A percentile compares a stretch with the other conserved stretches of the same genome.
phyloP scores from a whole-genome alignment of 495 filamentous ascomycete genomes.

The Xylaria castorea region DNA sequence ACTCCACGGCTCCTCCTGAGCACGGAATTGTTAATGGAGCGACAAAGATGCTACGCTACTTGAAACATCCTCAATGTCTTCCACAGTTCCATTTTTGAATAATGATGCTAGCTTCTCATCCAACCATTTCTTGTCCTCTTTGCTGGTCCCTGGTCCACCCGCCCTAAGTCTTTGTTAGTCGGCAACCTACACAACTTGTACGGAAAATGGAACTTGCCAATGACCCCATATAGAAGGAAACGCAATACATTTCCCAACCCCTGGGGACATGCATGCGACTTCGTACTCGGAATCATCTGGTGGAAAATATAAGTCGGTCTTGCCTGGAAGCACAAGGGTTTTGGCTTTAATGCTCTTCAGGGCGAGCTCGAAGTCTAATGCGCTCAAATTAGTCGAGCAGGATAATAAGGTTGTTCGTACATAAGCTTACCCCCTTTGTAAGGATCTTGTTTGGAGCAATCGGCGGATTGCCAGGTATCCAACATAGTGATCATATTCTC shows the following conservation, averaged over 20 bases:
- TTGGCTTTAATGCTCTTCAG: conserved; percentile 73
- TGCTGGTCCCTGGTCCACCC: conserved; percentile 68
- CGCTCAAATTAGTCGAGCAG: background rate
- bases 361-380: conserved; percentile 62
- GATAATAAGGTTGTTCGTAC: background rate
- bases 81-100: conserved; percentile 41
- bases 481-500: conserved; percentile 72
- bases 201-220: conserved; percentile 37
- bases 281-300: conserved; percentile 75
- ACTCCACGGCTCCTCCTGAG: background rate
- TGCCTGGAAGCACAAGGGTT: conserved; percentile 65
- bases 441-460: conserved; percentile 66
- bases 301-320: conserved; percentile 79
- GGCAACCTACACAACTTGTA: background rate
- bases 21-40: background rate
- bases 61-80: background rate
- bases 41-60: background rate
- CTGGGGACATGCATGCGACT: conserved; percentile 66
- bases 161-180: conserved; percentile 48
- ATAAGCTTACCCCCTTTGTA: conserved; percentile 58
- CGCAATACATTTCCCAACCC: conserved; percentile 61
- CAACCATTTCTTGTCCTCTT: conserved; percentile 71
- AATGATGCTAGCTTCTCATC: conserved; percentile 63
- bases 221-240: conserved; percentile 76
- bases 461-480: conserved; percentile 76